phyloP scores from a whole-genome alignment of 345 rosid species.

The Arabis alpina region DNA sequence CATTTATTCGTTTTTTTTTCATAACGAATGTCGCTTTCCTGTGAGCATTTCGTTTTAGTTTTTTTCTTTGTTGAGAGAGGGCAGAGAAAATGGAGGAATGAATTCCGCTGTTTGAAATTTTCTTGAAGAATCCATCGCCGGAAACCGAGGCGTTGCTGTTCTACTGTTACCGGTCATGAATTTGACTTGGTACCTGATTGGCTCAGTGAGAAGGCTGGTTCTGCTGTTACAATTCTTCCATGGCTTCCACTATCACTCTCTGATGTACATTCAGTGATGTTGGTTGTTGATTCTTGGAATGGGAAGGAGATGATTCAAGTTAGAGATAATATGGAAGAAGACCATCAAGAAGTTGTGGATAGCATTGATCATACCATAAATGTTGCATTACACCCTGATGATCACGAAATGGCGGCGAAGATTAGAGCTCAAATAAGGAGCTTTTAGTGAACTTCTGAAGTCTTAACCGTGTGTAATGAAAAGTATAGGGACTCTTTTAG shows the following conservation, averaged over 20 bases:
- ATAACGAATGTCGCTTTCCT: too few species aligned
- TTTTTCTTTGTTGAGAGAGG: too few species aligned
- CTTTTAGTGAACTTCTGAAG: constrained; percentile 53
- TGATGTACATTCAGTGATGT: constrained; percentile 44
- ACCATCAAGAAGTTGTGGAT: constrained; percentile 36
- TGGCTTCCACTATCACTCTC: constrained; percentile 64
- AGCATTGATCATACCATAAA: constrained; percentile 32
- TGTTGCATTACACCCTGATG: constrained; percentile 47
- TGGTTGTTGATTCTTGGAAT: constrained; percentile 41
- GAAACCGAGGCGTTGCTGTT: too few species aligned
- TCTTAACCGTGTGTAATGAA: constrained; percentile 51
- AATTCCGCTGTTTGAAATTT: too few species aligned
- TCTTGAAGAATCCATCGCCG: too few species aligned
- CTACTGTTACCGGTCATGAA: too few species aligned
- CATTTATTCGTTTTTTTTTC: too few species aligned
- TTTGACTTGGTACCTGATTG: constrained; percentile 64
- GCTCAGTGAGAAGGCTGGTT: constrained; percentile 46
- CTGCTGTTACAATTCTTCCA: constrained; percentile 47
- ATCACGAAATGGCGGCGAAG: constrained; percentile 44
- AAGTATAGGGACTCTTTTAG: constrained; percentile 46
- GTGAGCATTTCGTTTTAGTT: too few species aligned
- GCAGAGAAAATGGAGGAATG: too few species aligned
- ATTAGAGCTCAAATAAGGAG: constrained; percentile 49
- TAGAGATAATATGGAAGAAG: constrained; percentile 46
- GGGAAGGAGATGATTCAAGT: constrained; percentile 37